phyloP scores from a whole-genome alignment of 306 rosid genomes.

The Morella rubra region DNA sequence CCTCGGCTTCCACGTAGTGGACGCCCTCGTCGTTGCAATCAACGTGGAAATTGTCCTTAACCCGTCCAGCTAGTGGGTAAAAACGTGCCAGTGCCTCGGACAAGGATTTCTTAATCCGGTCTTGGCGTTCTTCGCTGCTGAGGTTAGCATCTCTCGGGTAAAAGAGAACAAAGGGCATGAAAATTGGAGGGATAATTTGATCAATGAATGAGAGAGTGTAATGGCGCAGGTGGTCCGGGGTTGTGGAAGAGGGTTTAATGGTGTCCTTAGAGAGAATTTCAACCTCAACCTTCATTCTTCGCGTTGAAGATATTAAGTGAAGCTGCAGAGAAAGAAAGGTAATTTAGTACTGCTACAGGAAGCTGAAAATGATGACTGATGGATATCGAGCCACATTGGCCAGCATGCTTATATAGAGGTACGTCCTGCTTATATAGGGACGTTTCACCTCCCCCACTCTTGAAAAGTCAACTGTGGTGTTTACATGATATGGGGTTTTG shows the following conservation, averaged over 20 bases:
- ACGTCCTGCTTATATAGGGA: too few species aligned
- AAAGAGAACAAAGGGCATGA: constrained; percentile 38
- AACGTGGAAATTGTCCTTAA: constrained; percentile 9
- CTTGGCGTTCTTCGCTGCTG: background rate
- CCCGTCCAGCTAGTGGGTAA: constrained; percentile 31
- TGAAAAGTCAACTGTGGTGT: too few species aligned
- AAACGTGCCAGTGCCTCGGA: constrained; percentile 25
- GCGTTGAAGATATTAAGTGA: too few species aligned
- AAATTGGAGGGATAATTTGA: constrained; percentile 36
- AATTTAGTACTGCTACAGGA: too few species aligned
- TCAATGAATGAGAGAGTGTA: constrained; percentile 43
- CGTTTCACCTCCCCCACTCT: too few species aligned
- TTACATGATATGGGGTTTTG: too few species aligned
- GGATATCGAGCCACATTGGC: too few species aligned
- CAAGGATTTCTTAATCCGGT: constrained; percentile 22
- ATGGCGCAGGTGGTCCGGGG: constrained; percentile 32
- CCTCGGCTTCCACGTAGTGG: constrained; percentile 22
- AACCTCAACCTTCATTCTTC: constrained; percentile 17
- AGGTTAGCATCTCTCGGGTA: background rate
- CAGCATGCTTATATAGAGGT: too few species aligned
- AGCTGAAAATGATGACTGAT: too few species aligned
- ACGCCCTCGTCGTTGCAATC: constrained; percentile 31
- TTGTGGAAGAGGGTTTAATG: constrained; percentile 41
- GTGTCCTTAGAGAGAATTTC: constrained; percentile 23
- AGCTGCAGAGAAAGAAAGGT: too few species aligned